These are phyloP conservation scores for Basidiobolus meristosporus DNA, from an alignment of 371 early-diverging fungal species.

Conservation along the genomic window DNA sequence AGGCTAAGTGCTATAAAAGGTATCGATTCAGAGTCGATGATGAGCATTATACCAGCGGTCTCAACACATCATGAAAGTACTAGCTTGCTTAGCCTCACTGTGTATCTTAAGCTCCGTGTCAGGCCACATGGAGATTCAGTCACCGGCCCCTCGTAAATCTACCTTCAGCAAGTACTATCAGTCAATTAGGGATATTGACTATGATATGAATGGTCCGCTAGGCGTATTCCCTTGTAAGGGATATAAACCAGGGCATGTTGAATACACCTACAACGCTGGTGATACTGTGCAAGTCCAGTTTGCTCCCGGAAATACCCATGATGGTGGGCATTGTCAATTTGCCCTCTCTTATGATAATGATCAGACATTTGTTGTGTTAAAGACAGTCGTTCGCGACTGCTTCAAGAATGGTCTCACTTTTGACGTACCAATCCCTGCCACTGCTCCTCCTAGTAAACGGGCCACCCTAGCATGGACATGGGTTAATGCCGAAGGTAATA, in stretches of 20 bases:
- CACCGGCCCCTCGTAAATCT: slow-evolving; percentile 2
- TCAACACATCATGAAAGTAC: too few species aligned
- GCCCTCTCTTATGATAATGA: slow-evolving; percentile 7
- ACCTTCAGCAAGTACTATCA: background rate
- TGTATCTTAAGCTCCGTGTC: too few species aligned
- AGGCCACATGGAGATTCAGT: slow-evolving; percentile 3
- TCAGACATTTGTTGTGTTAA: slow-evolving; percentile 2
- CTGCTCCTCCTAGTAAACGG: background rate
- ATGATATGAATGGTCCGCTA: slow-evolving; percentile 2
- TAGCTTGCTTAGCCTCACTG: too few species aligned
- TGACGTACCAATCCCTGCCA: slow-evolving; percentile 1
- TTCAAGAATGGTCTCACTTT: background rate
- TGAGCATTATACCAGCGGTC: too few species aligned
- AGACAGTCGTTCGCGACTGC: slow-evolving; percentile 1
- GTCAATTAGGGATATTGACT: background rate
- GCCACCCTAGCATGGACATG: slow-evolving; percentile 40
- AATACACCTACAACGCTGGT: background rate
- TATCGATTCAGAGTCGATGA: too few species aligned
- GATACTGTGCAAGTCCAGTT: background rate
- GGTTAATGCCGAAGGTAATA: slow-evolving; percentile 32
- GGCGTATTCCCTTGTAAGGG: background rate
- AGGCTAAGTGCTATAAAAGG: too few species aligned
- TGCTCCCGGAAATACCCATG: background rate
- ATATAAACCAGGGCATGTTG: background rate
- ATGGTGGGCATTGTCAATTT: slow-evolving; percentile 6